A percentile compares a stretch with the other conserved stretches of the same genome.
Conservation (phyloP, 2,329 filamentous ascomycete species). For the Clarireedia paspali region DNA sequence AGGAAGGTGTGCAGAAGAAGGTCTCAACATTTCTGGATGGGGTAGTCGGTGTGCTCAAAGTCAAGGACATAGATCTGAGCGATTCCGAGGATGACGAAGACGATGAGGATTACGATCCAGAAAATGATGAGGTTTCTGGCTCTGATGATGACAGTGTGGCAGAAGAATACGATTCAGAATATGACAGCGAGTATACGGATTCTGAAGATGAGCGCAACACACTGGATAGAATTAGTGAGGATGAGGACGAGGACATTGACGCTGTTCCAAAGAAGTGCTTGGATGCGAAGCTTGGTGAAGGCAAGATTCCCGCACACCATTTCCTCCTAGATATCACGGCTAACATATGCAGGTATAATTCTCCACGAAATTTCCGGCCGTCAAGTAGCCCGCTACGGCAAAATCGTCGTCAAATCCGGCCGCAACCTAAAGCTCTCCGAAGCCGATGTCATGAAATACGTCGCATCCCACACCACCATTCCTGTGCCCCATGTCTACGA, state of each 20-base stretch:
- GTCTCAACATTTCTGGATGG: neutral
- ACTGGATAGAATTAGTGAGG: slow-evolving; percentile 1
- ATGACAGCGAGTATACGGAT: slow-evolving; percentile 1
- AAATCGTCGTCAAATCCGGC: slow-evolving; percentile 12
- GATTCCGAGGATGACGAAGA: neutral
- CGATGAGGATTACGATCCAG: neutral
- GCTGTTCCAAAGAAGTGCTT: slow-evolving; percentile 2
- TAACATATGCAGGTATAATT: slow-evolving; percentile 3
- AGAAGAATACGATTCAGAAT: slow-evolving; percentile 1
- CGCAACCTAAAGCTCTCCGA: slow-evolving; percentile 29
- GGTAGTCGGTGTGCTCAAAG: neutral
- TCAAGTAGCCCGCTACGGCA: slow-evolving; percentile 9
- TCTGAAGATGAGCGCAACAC: slow-evolving; percentile 2
- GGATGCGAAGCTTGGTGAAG: slow-evolving; percentile 6
- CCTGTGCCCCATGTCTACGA: slow-evolving; percentile 37
- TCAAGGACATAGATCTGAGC: neutral
- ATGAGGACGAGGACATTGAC: neutral
- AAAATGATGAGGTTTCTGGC: neutral
- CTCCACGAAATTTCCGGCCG: slow-evolving; percentile 9
- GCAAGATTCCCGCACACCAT: neutral
- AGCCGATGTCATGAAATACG: slow-evolving; percentile 34
- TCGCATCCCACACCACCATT: slow-evolving; percentile 35
- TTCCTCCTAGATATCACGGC: neutral
- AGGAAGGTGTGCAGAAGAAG: slow-evolving; percentile 1
- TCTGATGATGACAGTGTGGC: neutral